phyloP scores from a whole-genome alignment of 176 grass and related monocot genomes.

The Rhipidocladum racemiflorum region DNA sequence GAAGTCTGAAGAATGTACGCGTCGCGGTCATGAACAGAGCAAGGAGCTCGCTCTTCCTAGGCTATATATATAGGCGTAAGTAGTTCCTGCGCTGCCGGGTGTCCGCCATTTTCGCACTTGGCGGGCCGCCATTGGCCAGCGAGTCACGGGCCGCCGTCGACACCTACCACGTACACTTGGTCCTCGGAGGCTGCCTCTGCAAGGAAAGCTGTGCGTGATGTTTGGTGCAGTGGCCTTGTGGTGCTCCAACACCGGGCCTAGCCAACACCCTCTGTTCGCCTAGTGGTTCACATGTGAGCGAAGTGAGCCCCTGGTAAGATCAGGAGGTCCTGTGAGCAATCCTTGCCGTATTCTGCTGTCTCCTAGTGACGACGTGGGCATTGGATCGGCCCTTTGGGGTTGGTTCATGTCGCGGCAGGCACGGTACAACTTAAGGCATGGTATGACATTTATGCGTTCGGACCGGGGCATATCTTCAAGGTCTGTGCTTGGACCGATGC shows the following conservation, averaged over 20 bases:
- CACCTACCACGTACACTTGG: constrained; percentile 32
- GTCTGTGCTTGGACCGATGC: too few species aligned
- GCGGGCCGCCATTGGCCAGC: constrained; percentile 30
- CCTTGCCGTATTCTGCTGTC: constrained; percentile 7
- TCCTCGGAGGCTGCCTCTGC: constrained; percentile 24
- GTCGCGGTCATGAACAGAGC: constrained; percentile 25
- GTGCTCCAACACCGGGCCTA: constrained; percentile 57
- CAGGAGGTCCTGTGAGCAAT: not conserved
- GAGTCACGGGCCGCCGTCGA: constrained; percentile 42
- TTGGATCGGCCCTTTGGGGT: too few species aligned
- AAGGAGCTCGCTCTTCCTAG: not conserved
- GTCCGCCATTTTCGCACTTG: constrained; percentile 6
- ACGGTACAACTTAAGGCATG: too few species aligned
- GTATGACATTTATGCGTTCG: too few species aligned
- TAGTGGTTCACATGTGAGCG: constrained; percentile 35
- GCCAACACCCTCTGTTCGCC: constrained; percentile 30
- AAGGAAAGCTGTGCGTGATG: constrained; percentile 11
- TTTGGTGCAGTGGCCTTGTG: constrained; percentile 41
- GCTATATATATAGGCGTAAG: constrained; percentile 41
- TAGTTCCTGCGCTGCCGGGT: not conserved
- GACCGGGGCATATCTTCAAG: too few species aligned
- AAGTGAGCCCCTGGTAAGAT: too few species aligned
- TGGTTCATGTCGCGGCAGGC: too few species aligned
- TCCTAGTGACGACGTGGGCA: too few species aligned
- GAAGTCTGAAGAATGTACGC: not conserved